Percentiles rank a stretch among this genome's conserved stretches.
Evolutionary conservation across 768 basidiomycete species (phyloP).

Genomic region (Sarcodon aspratus): DNA sequence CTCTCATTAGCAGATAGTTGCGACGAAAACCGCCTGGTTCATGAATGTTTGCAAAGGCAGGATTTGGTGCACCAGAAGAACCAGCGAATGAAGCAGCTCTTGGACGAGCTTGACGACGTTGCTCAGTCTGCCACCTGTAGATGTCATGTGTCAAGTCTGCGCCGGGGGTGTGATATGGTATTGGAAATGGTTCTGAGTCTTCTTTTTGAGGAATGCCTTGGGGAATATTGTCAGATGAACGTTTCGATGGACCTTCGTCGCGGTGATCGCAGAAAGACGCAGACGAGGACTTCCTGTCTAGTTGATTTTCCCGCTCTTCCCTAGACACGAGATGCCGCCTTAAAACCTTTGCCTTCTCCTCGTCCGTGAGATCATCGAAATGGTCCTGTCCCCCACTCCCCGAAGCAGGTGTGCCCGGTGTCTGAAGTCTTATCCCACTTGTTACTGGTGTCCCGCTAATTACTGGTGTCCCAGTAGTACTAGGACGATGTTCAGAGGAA

Average conservation of each 20-base stretch:
- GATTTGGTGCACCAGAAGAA: slow-evolving; percentile 40
- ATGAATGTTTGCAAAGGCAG: slow-evolving; percentile 86
- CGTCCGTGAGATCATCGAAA: slow-evolving; percentile 58
- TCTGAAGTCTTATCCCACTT: slow-evolving; percentile 20
- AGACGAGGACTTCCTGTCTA: slow-evolving; percentile 6
- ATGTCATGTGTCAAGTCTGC: slow-evolving; percentile 94
- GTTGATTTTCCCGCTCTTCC: slow-evolving; percentile 37
- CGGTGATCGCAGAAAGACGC: slow-evolving; percentile 15
- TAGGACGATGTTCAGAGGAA: slow-evolving; percentile 7
- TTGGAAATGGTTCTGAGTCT: slow-evolving; percentile 67
- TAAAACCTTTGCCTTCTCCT: slow-evolving; percentile 77
- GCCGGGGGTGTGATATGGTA: slow-evolving; percentile 78
- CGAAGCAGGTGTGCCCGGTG: slow-evolving; percentile 15
- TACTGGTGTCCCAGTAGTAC: slow-evolving; percentile 24
- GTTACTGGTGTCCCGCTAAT: slow-evolving; percentile 27
- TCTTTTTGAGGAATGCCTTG: slow-evolving; percentile 21
- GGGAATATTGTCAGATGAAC: slow-evolving; percentile 11
- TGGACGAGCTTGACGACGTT: slow-evolving; percentile 47
- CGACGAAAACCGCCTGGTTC: slow-evolving; percentile 93
- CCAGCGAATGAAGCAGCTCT: slow-evolving; percentile 66
- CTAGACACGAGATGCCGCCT: slow-evolving; percentile 71
- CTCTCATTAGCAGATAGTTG: slow-evolving; percentile 70
- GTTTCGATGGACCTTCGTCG: slow-evolving; percentile 17
- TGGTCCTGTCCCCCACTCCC: slow-evolving; percentile 19
- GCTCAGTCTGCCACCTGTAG: slow-evolving; percentile 89